Conservation (phyloP, 768 basidiomycete species). For the Phallus indusiatus region DNA sequence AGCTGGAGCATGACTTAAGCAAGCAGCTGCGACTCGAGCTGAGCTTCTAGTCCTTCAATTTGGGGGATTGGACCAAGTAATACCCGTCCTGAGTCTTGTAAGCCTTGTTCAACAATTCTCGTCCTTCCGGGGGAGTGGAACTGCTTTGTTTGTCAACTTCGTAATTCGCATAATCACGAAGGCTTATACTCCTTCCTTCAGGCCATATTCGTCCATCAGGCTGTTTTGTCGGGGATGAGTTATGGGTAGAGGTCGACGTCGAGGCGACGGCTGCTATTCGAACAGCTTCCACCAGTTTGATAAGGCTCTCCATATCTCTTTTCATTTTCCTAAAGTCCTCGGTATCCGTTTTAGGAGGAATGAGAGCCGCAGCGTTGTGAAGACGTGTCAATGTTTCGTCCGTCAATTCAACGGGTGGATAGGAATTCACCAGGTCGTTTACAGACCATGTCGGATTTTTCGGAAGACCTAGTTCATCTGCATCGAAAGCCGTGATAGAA, state of each 20-base stretch:
- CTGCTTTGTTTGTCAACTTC: slow-evolving; percentile 5
- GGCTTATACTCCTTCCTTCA: slow-evolving; percentile 26
- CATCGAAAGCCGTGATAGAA: slow-evolving; percentile 15
- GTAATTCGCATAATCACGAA: slow-evolving; percentile 14
- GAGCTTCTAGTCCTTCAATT: background rate
- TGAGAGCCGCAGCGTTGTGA: slow-evolving; percentile 64
- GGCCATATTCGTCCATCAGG: slow-evolving; percentile 35
- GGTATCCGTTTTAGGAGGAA: slow-evolving; percentile 53
- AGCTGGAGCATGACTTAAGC: too few species aligned
- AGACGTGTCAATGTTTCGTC: slow-evolving; percentile 50
- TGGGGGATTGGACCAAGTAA: slow-evolving; percentile 50
- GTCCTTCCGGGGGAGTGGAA: slow-evolving; percentile 27
- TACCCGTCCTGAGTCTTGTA: slow-evolving; percentile 40
- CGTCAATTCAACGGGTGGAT: slow-evolving; percentile 56
- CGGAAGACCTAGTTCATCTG: slow-evolving; percentile 59
- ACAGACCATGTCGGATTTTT: slow-evolving; percentile 71
- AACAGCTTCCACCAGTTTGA: slow-evolving; percentile 75
- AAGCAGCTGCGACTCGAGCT: too few species aligned
- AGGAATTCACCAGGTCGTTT: slow-evolving; percentile 64
- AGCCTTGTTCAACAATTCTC: slow-evolving; percentile 42
- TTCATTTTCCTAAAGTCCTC: slow-evolving; percentile 42
- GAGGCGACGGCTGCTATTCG: slow-evolving; percentile 18
- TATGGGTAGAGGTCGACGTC: background rate
- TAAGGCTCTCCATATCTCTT: slow-evolving; percentile 56
- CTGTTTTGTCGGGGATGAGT: background rate